Evolutionary conservation across 805 yeast genomes (phyloP).

Genomic region (Candida oleophila): DNA sequence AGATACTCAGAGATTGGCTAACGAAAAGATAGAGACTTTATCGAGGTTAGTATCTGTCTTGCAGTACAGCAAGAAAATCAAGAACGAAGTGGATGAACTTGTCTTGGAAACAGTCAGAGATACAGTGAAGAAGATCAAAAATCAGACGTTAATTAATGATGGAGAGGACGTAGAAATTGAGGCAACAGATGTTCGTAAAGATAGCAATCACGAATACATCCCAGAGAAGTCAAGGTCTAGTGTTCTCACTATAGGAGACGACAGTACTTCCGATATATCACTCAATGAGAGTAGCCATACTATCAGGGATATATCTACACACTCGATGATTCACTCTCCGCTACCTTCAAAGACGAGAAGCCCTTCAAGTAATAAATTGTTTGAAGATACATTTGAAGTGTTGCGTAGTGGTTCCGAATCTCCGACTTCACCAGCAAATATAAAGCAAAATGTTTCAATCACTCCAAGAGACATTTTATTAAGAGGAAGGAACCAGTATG

Average conservation of each 20-base stretch:
- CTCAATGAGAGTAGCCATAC: neutral
- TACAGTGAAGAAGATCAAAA: slow-evolving; percentile 57
- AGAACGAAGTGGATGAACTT: slow-evolving; percentile 71
- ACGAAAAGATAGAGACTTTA: slow-evolving; percentile 67
- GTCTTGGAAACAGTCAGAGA: slow-evolving; percentile 63
- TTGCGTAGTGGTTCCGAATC: neutral
- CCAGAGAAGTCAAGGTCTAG: too few relatives aligned
- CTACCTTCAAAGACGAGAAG: slow-evolving; percentile 34
- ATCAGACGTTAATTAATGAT: slow-evolving; percentile 22
- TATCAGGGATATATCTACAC: neutral
- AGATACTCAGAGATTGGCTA: slow-evolving; percentile 64
- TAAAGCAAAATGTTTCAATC: slow-evolving; percentile 26
- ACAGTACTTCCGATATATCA: slow-evolving; percentile 1
- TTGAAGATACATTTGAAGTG: slow-evolving; percentile 9
- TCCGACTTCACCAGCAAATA: neutral
- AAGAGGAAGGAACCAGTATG: slow-evolving; percentile 14
- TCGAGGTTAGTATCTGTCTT: slow-evolving; percentile 70
- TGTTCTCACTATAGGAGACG: neutral
- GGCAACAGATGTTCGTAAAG: neutral
- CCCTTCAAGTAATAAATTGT: slow-evolving; percentile 18
- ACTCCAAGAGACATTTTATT: slow-evolving; percentile 47
- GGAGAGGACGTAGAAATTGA: neutral
- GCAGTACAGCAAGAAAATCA: slow-evolving; percentile 72
- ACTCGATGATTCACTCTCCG: slow-evolving; percentile 25
- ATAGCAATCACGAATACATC: neutral